Base-by-base conservation (phyloP, 2,329 filamentous ascomycete genomes). In the Fusarium scirpi region DNA sequence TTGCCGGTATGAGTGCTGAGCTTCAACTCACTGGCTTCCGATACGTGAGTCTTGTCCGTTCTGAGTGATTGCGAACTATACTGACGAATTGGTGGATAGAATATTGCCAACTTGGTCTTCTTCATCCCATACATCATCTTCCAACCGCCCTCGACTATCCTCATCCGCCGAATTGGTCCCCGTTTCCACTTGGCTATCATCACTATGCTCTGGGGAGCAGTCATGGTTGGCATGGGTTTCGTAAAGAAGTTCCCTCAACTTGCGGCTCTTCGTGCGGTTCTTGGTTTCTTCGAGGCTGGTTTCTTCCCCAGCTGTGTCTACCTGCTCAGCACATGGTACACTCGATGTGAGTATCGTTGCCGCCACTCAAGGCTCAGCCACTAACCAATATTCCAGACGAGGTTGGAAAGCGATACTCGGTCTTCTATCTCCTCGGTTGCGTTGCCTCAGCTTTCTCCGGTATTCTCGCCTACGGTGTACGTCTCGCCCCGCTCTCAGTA, bases 261-360 rank as follows among this genome's bases (percentile, higher is more conserved):
- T 57, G 81, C 87, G 0, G 88, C 81, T 1, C 78, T 90, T 41
- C 82, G 90, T 46, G 79, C 89, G 0, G 58, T 92, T 3, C 82
- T 92, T 18, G 91, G 91, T 51, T 67, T 90, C 4, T 83, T 92
- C 27, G 91, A 93, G 76, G 87, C 88, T n/a, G 88, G 91, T 0
- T 92, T 91, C 79, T 93, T 93, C 78, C 90, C 91, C 0, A 87
- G 87, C 54, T 90, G 87, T 53, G 89, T 92, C 0, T 93, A 92
- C 74, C 81, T 93, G 8, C 85, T 94, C n/a, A 90, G 87, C 64
- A 92, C 89, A 38, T 94, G 90, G 90, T 92, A 92, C 75, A 90
- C 89, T 1, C 81, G 89, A 78, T 90, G 86, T 88, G 78, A 83
- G 85, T 77, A 12, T 6, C 22, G 9, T 6, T 16, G 4, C 3